phyloP scores from a whole-genome alignment of 2,329 filamentous ascomycete genomes.

The Penicillium decumbens region DNA sequence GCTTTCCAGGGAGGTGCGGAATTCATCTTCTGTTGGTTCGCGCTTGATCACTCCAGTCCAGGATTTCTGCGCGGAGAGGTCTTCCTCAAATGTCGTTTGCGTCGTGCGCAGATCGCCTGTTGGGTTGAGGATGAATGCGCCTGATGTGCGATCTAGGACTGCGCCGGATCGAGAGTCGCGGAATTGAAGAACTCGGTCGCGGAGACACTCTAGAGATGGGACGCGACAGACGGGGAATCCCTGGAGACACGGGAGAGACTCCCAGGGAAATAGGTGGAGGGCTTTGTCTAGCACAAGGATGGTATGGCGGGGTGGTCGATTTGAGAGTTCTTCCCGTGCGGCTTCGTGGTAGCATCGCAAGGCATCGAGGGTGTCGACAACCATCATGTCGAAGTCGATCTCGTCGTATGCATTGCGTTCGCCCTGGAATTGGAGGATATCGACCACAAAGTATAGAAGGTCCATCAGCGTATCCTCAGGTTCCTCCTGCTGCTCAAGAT shows the following conservation, averaged over 20 bases:
- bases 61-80: slow-evolving; percentile 50
- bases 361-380: slow-evolving; percentile 81
- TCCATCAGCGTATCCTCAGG: slow-evolving; percentile 88
- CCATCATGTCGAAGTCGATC: slow-evolving; percentile 89
- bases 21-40: slow-evolving; percentile 70
- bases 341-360: slow-evolving; percentile 69
- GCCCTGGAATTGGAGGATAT: slow-evolving; percentile 93
- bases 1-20: slow-evolving; percentile 61
- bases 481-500: slow-evolving; percentile 65
- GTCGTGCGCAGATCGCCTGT: slow-evolving; percentile 77
- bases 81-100: slow-evolving; percentile 65
- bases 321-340: slow-evolving; percentile 34
- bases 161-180: slow-evolving; percentile 20
- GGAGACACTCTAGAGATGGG: slow-evolving; percentile 77
- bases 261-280: slow-evolving; percentile 90
- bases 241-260: slow-evolving; percentile 82
- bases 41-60: slow-evolving; percentile 69
- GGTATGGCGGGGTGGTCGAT: slow-evolving; percentile 55
- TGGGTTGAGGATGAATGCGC: slow-evolving; percentile 80
- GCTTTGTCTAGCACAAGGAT: slow-evolving; percentile 88
- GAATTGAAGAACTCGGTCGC: slow-evolving; percentile 64
- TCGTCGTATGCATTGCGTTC: slow-evolving; percentile 97
- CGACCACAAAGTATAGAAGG: slow-evolving; percentile 90
- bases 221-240: slow-evolving; percentile 76
- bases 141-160: slow-evolving; percentile 32